These are phyloP conservation scores for Amanita rubescens DNA, from an alignment of 768 basidiomycete species.

Conservation along the genomic window DNA sequence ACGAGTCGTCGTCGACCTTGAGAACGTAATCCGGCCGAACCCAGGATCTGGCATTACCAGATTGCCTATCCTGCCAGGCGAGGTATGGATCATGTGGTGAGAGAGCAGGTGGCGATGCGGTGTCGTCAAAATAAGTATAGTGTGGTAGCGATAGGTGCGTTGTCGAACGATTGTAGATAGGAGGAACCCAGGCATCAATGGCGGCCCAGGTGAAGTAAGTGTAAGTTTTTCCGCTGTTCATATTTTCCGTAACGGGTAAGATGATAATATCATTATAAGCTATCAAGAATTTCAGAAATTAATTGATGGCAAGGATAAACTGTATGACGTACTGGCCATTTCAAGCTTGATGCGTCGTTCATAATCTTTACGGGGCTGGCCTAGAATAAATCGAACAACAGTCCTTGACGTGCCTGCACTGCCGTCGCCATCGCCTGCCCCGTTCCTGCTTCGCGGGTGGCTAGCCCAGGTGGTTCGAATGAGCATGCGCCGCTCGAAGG, in stretches of 20 bases:
- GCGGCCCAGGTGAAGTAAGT: slow-evolving; percentile 92
- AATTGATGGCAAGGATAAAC: slow-evolving; percentile 7
- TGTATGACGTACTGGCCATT: slow-evolving; percentile 70
- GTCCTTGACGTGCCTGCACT: slow-evolving; percentile 76
- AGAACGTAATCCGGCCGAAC: slow-evolving; percentile 86
- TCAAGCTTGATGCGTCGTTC: slow-evolving; percentile 77
- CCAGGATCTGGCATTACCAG: slow-evolving; percentile 49
- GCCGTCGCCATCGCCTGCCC: slow-evolving; percentile 61
- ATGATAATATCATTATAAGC: slow-evolving; percentile 84
- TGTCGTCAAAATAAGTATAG: slow-evolving; percentile 63
- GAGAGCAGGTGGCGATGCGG: slow-evolving; percentile 47
- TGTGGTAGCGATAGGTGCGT: slow-evolving; percentile 28
- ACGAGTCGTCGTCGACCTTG: slow-evolving; percentile 94
- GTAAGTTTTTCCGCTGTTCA: slow-evolving; percentile 93
- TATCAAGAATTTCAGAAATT: slow-evolving; percentile 21
- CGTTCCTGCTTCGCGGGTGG: slow-evolving; percentile 70
- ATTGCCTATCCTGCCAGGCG: slow-evolving; percentile 44
- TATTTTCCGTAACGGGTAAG: slow-evolving; percentile 83
- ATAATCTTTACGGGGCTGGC: slow-evolving; percentile 74
- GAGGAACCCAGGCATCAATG: slow-evolving; percentile 85
- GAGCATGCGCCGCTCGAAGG: slow-evolving; percentile 78
- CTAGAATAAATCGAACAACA: slow-evolving; percentile 84
- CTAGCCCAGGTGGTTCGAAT: slow-evolving; percentile 88
- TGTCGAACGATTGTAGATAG: slow-evolving; percentile 48
- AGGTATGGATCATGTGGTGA: slow-evolving; percentile 64